phyloP scores from a whole-genome alignment of 2,329 filamentous ascomycete genomes.

The Trichoderma aggressivum region DNA sequence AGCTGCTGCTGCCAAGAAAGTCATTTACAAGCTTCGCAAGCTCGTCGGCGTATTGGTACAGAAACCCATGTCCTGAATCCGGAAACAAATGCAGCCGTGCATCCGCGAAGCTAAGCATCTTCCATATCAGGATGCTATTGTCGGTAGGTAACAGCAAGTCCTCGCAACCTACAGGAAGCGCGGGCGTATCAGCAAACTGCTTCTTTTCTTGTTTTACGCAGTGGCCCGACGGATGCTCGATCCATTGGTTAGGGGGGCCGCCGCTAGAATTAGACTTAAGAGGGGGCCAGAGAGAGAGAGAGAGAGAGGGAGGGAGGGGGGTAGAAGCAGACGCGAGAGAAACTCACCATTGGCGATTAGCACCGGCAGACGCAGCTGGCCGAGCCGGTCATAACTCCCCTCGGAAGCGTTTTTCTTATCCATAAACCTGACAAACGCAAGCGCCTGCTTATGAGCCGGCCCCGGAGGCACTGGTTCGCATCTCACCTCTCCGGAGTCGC shows the following conservation, averaged over 20 bases:
- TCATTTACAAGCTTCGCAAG: slow-evolving; percentile 33
- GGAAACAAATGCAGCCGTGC: slow-evolving; percentile 36
- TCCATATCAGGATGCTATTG: slow-evolving; percentile 39
- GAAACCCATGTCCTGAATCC: slow-evolving; percentile 36
- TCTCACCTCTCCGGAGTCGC: slow-evolving; percentile 22
- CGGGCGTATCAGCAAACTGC: background rate
- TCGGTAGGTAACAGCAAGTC: slow-evolving; percentile 36
- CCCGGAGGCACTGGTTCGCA: slow-evolving; percentile 27
- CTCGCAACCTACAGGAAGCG: slow-evolving; percentile 28
- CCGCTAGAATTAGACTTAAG: background rate
- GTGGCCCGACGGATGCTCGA: background rate
- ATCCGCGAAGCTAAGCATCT: slow-evolving; percentile 30
- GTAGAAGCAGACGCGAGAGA: background rate
- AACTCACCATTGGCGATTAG: slow-evolving; percentile 39
- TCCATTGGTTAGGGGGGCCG: background rate
- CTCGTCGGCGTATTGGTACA: slow-evolving; percentile 33
- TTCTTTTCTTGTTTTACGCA: background rate
- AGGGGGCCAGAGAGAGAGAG: background rate
- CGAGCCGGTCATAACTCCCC: slow-evolving; percentile 34
- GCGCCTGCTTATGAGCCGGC: slow-evolving; percentile 30
- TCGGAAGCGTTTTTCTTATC: slow-evolving; percentile 32
- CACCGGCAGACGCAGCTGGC: slow-evolving; percentile 35
- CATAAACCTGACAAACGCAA: slow-evolving; percentile 37
- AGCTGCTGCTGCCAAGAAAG: slow-evolving; percentile 27
- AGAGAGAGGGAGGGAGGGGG: background rate